Evolutionary conservation across 2,329 filamentous ascomycete species (phyloP).

Genomic region (Pyrenophora seminiperda): DNA sequence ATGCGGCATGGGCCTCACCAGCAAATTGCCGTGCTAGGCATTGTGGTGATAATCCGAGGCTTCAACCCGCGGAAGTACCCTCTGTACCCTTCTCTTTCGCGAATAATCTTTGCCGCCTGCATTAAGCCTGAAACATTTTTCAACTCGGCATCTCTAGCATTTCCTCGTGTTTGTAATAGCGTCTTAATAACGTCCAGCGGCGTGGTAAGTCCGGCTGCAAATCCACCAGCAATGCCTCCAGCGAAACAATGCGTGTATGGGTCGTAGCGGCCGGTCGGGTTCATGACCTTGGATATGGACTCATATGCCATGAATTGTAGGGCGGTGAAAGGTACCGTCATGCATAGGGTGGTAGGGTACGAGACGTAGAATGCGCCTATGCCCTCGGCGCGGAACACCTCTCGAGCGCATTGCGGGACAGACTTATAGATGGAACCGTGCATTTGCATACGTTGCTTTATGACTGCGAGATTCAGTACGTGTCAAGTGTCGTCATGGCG

Average conservation of each 20-base stretch:
- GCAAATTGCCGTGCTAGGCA: conserved; percentile 99
- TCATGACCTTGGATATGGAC: conserved; percentile 91
- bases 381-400: conserved; percentile 87
- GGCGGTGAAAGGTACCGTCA: conserved; percentile 98
- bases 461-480: conserved; percentile 64
- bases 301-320: conserved; percentile 98
- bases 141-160: conserved; percentile 78
- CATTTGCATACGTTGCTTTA: conserved; percentile 99
- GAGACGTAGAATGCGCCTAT: conserved; percentile 95
- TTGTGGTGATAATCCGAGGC: conserved; percentile 90
- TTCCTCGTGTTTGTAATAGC: conserved; percentile 89
- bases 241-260: conserved; percentile 92
- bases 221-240: conserved; percentile 87
- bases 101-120: conserved; percentile 79
- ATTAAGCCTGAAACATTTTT: conserved; percentile 81
- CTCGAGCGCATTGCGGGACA: conserved; percentile 82
- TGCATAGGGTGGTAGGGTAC: conserved; percentile 95
- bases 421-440: conserved; percentile 92
- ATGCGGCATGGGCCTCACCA: conserved; percentile 65
- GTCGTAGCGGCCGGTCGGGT: conserved; percentile 83
- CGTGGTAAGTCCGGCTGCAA: conserved; percentile 91
- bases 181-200: conserved; percentile 99
- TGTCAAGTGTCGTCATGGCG: background rate
- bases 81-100: conserved; percentile 77
- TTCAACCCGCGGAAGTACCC: conserved; percentile 95